Conservation (phyloP, 2,329 filamentous ascomycete species). For the Apiospora kogelbergensis region DNA sequence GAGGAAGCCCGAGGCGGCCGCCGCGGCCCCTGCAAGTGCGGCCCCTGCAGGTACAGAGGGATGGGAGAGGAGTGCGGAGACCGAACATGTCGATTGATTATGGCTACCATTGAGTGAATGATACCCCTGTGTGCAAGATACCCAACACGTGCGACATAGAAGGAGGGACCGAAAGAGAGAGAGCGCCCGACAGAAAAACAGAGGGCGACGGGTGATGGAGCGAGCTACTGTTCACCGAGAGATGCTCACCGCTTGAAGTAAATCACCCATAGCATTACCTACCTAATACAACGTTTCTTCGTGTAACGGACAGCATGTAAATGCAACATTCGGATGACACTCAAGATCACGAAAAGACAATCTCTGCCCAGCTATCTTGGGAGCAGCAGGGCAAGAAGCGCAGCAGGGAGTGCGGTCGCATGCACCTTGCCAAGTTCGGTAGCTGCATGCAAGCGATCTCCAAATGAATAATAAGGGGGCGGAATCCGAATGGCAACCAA, state of each 20-base stretch:
- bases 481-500: neutral
- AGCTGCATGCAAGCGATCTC: neutral
- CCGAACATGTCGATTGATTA: neutral
- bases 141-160: neutral
- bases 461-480: neutral
- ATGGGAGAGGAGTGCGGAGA: neutral
- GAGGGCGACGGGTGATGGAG: neutral
- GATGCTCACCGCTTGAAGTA: neutral
- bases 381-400: neutral
- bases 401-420: neutral
- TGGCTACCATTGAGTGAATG: neutral
- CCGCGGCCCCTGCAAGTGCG: neutral
- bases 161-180: neutral
- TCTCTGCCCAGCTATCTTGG: neutral
- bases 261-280: neutral
- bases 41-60: neutral
- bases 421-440: neutral
- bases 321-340: neutral
- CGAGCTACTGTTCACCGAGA: neutral
- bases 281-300: neutral
- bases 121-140: constrained; percentile 3
- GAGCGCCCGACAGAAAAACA: neutral
- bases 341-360: neutral
- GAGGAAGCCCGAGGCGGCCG: neutral
- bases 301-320: neutral